A percentile compares a stretch with the other conserved stretches of the same genome.
Evolutionary conservation across 352 stramenopile species (phyloP).

Genomic region (Lagenidium sp.): DNA sequence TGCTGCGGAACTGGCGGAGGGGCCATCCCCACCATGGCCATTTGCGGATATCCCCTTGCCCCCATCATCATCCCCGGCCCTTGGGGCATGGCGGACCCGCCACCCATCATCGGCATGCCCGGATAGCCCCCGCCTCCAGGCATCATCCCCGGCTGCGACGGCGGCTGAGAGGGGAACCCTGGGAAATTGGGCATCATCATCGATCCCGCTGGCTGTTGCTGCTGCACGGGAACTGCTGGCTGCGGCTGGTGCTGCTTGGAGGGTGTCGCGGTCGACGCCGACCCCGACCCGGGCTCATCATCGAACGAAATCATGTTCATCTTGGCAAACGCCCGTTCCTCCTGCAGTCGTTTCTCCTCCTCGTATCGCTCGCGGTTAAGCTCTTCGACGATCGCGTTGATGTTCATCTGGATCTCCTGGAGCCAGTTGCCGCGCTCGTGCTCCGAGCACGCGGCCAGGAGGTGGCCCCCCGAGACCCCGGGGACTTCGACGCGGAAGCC

Average conservation of each 20-base stretch:
- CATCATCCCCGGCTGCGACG: neutral
- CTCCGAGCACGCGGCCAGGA: constrained; percentile 46
- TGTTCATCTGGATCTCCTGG: constrained; percentile 65
- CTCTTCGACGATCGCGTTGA: constrained; percentile 31
- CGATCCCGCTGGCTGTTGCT: too few species aligned
- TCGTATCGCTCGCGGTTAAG: constrained; percentile 30
- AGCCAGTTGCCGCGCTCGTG: constrained; percentile 73
- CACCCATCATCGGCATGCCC: constrained; percentile 1
- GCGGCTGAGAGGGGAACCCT: neutral
- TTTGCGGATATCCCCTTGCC: too few species aligned
- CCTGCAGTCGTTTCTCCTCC: constrained; percentile 37
- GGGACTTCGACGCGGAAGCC: constrained; percentile 59
- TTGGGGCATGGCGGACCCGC: neutral
- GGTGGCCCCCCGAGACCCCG: constrained; percentile 44
- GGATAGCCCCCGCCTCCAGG: too few species aligned
- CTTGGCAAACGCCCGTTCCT: constrained; percentile 53
- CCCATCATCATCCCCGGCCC: neutral
- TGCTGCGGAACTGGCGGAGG: neutral
- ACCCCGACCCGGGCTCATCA: constrained; percentile 13
- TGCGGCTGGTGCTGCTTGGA: constrained; percentile 18
- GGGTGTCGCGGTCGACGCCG: neutral
- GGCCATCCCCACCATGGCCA: neutral
- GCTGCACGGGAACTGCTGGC: constrained; percentile 6
- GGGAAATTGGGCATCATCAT: constrained; percentile 1
- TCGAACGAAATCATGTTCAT: constrained; percentile 82